phyloP scores from a whole-genome alignment of 805 yeast species.

The Monosporozyma solicola region DNA sequence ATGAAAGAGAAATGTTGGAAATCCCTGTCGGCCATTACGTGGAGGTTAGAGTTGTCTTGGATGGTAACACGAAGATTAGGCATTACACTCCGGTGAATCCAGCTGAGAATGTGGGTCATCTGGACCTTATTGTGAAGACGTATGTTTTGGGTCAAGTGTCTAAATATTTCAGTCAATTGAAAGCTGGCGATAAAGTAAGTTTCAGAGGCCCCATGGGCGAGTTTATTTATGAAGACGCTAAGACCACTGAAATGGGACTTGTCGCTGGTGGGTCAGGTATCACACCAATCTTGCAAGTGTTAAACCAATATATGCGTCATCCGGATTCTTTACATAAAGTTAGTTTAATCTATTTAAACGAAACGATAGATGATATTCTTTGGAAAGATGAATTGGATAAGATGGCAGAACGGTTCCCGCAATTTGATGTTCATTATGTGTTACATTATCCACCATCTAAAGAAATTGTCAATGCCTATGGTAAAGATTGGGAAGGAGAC shows the following conservation, averaged over 20 bases:
- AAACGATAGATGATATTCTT: slow-evolving; percentile 66
- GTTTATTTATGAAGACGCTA: slow-evolving; percentile 37
- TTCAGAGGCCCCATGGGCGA: slow-evolving; percentile 77
- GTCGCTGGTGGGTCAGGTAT: slow-evolving; percentile 86
- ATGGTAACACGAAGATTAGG: slow-evolving; percentile 34
- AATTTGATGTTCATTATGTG: slow-evolving; percentile 52
- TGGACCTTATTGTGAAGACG: slow-evolving; percentile 69
- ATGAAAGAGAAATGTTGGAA: slow-evolving; percentile 50
- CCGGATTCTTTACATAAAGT: slow-evolving; percentile 55
- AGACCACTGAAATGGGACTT: slow-evolving; percentile 47
- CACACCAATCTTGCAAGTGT: slow-evolving; percentile 79
- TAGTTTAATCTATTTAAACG: slow-evolving; percentile 60
- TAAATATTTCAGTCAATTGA: slow-evolving; percentile 50
- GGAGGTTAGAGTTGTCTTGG: slow-evolving; percentile 41
- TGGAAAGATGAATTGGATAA: slow-evolving; percentile 65
- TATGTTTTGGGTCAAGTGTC: slow-evolving; percentile 64
- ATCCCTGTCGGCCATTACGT: slow-evolving; percentile 71
- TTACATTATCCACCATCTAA: slow-evolving; percentile 35
- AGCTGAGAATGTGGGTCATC: slow-evolving; percentile 57
- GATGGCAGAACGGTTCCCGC: slow-evolving; percentile 51
- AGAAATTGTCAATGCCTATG: slow-evolving; percentile 1
- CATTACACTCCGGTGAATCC: slow-evolving; percentile 72
- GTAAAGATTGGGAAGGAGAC: slow-evolving; percentile 45
- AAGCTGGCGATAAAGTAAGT: slow-evolving; percentile 54
- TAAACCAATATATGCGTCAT: slow-evolving; percentile 60